These are phyloP conservation scores for Teunomyces gatunensis DNA, from an alignment of 805 yeast species.

Conservation along the genomic window DNA sequence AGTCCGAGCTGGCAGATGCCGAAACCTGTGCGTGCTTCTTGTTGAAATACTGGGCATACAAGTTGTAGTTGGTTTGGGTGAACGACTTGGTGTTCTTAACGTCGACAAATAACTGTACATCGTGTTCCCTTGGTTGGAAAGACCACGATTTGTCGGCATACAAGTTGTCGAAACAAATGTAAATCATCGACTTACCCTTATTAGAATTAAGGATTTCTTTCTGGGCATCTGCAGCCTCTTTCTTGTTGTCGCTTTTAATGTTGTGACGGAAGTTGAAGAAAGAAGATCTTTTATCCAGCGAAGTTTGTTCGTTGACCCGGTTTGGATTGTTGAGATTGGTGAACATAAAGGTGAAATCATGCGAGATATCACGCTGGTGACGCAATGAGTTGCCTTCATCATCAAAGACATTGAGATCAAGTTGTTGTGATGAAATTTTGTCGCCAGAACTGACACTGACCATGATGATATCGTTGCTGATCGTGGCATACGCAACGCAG, in stretches of 20 bases:
- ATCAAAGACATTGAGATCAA: constrained; percentile 38
- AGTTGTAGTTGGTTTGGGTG: constrained; percentile 34
- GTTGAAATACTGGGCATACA: constrained; percentile 34
- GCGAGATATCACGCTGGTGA: constrained; percentile 25
- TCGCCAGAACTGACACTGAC: constrained; percentile 31
- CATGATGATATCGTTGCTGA: constrained; percentile 36
- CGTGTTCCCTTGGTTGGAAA: constrained; percentile 30
- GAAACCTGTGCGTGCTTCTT: constrained; percentile 6
- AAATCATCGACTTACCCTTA: constrained; percentile 27
- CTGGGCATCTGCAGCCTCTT: neutral
- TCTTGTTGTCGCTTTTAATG: constrained; percentile 4
- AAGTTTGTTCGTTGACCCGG: constrained; percentile 12
- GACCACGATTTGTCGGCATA: constrained; percentile 44
- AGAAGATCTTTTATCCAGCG: neutral
- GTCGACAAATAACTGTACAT: constrained; percentile 33
- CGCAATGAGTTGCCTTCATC: constrained; percentile 35
- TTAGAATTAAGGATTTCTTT: constrained; percentile 17
- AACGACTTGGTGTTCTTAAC: constrained; percentile 35
- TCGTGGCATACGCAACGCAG: constrained; percentile 37
- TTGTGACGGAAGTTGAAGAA: constrained; percentile 7
- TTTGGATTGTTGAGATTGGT: constrained; percentile 34
- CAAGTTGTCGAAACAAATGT: constrained; percentile 43
- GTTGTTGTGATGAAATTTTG: constrained; percentile 28
- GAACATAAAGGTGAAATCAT: constrained; percentile 34
- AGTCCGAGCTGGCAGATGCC: constrained; percentile 9